Evolutionary conservation across 2,329 filamentous ascomycete genomes (phyloP).

Genomic region (Alternaria sp.): DNA sequence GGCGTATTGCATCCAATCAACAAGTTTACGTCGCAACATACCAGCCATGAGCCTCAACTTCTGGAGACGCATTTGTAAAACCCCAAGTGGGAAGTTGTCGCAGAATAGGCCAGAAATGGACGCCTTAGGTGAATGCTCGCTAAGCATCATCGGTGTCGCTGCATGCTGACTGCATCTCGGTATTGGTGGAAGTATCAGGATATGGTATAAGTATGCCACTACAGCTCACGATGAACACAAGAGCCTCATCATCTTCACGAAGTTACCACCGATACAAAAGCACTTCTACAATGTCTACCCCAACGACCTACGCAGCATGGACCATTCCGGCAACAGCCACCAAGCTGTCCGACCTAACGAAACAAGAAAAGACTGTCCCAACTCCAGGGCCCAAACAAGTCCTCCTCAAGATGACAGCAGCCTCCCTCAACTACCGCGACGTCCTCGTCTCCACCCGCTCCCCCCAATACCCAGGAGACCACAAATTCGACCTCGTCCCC

Average conservation of each 20-base stretch:
- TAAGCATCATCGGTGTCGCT: background rate
- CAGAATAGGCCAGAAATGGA: background rate
- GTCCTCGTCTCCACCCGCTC: conserved; percentile 19
- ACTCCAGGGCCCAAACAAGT: conserved; percentile 16
- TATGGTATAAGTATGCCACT: background rate
- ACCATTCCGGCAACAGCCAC: conserved; percentile 7
- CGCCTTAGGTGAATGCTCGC: background rate
- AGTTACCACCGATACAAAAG: background rate
- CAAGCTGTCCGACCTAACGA: background rate
- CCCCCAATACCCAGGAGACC: conserved; percentile 19
- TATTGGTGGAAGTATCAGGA: background rate
- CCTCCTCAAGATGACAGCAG: conserved; percentile 28
- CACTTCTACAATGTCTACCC: background rate
- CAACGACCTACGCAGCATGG: conserved; percentile 8
- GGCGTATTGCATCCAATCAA: background rate
- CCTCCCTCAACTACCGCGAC: conserved; percentile 35
- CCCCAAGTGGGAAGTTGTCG: background rate
- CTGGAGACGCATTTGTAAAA: background rate
- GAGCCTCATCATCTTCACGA: background rate
- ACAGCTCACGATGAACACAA: background rate
- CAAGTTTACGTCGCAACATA: background rate
- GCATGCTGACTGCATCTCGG: background rate
- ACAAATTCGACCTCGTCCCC: conserved; percentile 21
- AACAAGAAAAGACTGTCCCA: background rate
- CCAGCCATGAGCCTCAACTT: background rate